Evolutionary conservation across 441 rosid species (phyloP).

Genomic region (Macaranga tanarius): DNA sequence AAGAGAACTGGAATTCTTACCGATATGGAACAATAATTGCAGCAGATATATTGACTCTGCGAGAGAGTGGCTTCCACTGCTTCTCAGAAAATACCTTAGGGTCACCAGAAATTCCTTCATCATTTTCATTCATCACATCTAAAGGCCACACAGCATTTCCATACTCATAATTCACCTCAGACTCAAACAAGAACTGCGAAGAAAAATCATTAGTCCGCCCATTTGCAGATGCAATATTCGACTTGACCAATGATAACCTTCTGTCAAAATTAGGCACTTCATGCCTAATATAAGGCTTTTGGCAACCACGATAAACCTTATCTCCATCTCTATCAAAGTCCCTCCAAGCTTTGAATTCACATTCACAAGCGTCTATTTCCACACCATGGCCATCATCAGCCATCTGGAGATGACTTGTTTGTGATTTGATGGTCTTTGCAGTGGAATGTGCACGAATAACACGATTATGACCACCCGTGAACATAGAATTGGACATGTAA

Average conservation of each 20-base stretch:
- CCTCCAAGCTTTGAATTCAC: slow-evolving; percentile 66
- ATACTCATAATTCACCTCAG: slow-evolving; percentile 83
- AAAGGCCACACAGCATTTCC: slow-evolving; percentile 92
- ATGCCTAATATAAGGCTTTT: slow-evolving; percentile 51
- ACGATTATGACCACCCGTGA: slow-evolving; percentile 48
- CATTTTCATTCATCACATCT: slow-evolving; percentile 49
- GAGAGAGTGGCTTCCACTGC: too few relatives aligned
- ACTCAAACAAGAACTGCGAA: slow-evolving; percentile 75
- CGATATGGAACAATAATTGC: too few relatives aligned
- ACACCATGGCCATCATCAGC: slow-evolving; percentile 66
- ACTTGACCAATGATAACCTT: slow-evolving; percentile 73
- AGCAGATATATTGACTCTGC: too few relatives aligned
- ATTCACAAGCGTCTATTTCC: slow-evolving; percentile 48
- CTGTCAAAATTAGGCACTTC: slow-evolving; percentile 69
- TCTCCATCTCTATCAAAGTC: slow-evolving; percentile 69
- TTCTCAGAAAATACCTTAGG: too few relatives aligned
- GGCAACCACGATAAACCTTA: slow-evolving; percentile 68
- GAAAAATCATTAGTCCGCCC: slow-evolving; percentile 34
- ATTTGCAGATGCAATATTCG: slow-evolving; percentile 42
- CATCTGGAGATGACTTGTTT: too few relatives aligned
- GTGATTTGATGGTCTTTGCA: slow-evolving; percentile 19
- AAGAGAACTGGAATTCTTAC: too few relatives aligned
- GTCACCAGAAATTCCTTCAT: too few relatives aligned
- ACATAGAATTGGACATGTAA: too few relatives aligned
- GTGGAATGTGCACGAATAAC: slow-evolving; percentile 73